Conservation (phyloP, 371 early-diverging fungal species). For the Syncephalastrum sp. region DNA sequence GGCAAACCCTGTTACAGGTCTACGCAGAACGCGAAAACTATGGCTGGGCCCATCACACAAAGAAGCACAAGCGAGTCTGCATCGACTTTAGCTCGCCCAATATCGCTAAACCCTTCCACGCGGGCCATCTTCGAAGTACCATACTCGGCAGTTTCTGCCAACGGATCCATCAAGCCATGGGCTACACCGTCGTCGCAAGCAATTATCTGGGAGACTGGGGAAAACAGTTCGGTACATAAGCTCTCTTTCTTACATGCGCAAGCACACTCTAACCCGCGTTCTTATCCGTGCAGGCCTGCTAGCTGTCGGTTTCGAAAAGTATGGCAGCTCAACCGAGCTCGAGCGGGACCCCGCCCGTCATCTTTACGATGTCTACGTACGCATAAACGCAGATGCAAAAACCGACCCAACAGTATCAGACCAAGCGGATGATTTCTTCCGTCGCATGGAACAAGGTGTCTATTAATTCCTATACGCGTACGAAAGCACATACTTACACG, state of each 20-base stretch:
- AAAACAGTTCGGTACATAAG: too few relatives aligned
- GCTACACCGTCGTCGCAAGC: too few relatives aligned
- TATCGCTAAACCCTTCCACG: not conserved
- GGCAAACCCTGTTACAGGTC: too few relatives aligned
- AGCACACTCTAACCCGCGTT: too few relatives aligned
- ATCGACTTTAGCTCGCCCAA: too few relatives aligned
- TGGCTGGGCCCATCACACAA: not conserved
- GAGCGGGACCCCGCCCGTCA: slow-evolving; percentile 91
- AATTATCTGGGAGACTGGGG: too few relatives aligned
- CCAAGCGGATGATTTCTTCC: slow-evolving; percentile 90
- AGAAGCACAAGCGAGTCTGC: not conserved
- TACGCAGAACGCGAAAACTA: too few relatives aligned
- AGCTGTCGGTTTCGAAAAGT: slow-evolving; percentile 90
- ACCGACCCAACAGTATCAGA: slow-evolving; percentile 60
- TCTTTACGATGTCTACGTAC: slow-evolving; percentile 95
- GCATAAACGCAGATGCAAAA: slow-evolving; percentile 72
- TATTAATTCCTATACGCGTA: too few relatives aligned
- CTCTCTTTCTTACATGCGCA: too few relatives aligned
- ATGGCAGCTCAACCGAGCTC: slow-evolving; percentile 81
- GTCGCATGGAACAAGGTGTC: slow-evolving; percentile 88
- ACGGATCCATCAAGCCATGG: too few relatives aligned
- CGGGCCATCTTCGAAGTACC: too few relatives aligned
- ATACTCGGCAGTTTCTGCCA: too few relatives aligned
- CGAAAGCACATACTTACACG: not conserved
- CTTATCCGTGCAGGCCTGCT: slow-evolving; percentile 61